A percentile compares a stretch with the other conserved stretches of the same genome.
These are phyloP conservation scores for Phytophthora sansomeana DNA, from an alignment of 352 stramenopile species.

Conservation along the genomic window DNA sequence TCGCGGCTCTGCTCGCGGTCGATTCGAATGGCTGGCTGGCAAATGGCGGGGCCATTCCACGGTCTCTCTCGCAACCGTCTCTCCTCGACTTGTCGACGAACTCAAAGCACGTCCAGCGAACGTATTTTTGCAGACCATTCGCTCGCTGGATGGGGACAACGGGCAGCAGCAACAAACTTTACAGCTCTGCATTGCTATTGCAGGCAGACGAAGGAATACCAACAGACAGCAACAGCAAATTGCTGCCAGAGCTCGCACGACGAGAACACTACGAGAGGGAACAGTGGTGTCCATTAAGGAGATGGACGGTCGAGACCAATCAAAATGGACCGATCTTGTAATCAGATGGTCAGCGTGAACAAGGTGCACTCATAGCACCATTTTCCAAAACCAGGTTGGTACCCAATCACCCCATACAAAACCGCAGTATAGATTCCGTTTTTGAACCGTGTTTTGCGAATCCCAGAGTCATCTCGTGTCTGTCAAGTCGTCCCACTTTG, in stretches of 20 bases:
- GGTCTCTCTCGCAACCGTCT: conserved; percentile 23
- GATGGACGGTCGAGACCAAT: neutral
- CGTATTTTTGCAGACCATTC: conserved; percentile 22
- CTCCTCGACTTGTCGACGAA: conserved; percentile 28
- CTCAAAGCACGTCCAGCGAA: neutral
- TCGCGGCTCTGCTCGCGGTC: neutral
- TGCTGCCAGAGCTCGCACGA: too few relatives aligned
- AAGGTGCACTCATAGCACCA: too few relatives aligned
- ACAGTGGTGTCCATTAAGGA: neutral
- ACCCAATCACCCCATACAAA: too few relatives aligned
- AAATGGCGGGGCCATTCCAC: too few relatives aligned
- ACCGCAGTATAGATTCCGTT: too few relatives aligned
- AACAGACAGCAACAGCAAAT: neutral
- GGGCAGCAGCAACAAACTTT: neutral
- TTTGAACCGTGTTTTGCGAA: neutral
- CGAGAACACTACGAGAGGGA: neutral
- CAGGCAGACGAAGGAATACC: neutral
- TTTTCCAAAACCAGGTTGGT: neutral
- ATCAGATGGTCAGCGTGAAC: neutral
- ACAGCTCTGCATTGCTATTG: neutral
- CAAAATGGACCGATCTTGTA: conserved; percentile 1
- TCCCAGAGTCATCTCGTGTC: too few relatives aligned
- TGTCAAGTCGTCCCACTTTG: neutral
- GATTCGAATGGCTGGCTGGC: conserved; percentile 24
- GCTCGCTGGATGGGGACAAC: conserved; percentile 2